These are phyloP conservation scores for Calvatia gigantea DNA, from an alignment of 768 basidiomycete genomes.

Conservation along the genomic window DNA sequence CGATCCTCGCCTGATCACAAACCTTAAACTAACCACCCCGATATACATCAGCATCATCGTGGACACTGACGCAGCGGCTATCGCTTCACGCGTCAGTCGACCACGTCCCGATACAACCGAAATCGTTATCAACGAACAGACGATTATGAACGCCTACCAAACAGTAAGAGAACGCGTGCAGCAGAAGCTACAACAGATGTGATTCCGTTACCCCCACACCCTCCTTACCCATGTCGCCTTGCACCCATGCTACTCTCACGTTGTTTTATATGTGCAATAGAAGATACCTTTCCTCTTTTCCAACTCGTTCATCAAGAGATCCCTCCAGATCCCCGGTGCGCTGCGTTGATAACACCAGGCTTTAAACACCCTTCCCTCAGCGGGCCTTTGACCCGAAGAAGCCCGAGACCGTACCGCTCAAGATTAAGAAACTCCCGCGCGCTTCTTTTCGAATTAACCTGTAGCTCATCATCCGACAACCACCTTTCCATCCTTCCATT, in stretches of 20 bases:
- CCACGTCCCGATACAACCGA: slow-evolving; percentile 92
- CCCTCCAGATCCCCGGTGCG: not conserved
- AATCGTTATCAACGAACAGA: slow-evolving; percentile 98
- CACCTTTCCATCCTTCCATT: no score
- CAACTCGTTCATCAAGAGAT: not conserved
- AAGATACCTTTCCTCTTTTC: slow-evolving; percentile 1
- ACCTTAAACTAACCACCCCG: not conserved
- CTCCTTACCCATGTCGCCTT: not conserved
- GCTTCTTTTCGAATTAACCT: no score
- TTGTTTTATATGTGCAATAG: slow-evolving; percentile 4
- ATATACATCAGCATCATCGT: slow-evolving; percentile 73
- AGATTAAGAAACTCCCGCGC: no score
- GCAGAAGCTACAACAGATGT: slow-evolving; percentile 77
- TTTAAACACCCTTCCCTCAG: not conserved
- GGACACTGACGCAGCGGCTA: slow-evolving; percentile 94
- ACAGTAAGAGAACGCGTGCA: slow-evolving; percentile 84
- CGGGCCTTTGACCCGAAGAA: no score
- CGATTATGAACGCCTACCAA: slow-evolving; percentile 89
- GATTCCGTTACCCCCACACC: slow-evolving; percentile 18
- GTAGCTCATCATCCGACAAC: no score
- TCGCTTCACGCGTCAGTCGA: slow-evolving; percentile 89
- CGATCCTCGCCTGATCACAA: not conserved
- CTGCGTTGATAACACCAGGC: not conserved
- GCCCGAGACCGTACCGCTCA: no score
- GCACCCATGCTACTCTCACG: not conserved